Evolutionary conservation across 176 grass and related monocot genomes (phyloP).

Genomic region (Oryza punctata): DNA sequence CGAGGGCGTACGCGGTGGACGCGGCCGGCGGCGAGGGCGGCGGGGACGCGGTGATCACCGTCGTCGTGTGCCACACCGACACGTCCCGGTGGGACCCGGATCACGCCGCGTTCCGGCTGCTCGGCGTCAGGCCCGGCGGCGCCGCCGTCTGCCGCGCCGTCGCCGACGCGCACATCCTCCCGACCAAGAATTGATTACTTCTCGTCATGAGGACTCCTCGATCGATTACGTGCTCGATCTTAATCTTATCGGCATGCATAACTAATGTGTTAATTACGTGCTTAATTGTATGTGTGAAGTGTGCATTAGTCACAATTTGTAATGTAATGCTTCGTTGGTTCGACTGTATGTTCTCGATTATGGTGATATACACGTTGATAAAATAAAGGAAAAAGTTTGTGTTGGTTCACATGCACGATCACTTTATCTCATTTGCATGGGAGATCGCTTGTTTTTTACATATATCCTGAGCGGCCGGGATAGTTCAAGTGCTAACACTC

Average conservation of each 20-base stretch:
- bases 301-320: background rate
- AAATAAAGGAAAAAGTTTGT: background rate
- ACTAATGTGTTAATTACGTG: background rate
- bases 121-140: conserved; percentile 24
- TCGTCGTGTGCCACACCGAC: conserved; percentile 33
- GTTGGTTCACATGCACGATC: background rate
- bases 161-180: background rate
- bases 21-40: background rate
- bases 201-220: background rate
- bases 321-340: background rate
- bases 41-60: background rate
- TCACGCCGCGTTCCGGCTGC: conserved; percentile 29
- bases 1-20: conserved; percentile 21
- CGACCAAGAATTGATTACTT: background rate
- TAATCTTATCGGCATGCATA: background rate
- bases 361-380: background rate
- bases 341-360: background rate
- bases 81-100: conserved; percentile 2
- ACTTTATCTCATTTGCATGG: background rate
- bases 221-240: too few species aligned
- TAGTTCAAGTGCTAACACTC: too few species aligned
- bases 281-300: background rate
- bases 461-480: too few species aligned
- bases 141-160: conserved; percentile 27
- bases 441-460: too few species aligned